Base-by-base conservation (phyloP, 2,329 filamentous ascomycete genomes). In the Aspergillus ibericus region DNA sequence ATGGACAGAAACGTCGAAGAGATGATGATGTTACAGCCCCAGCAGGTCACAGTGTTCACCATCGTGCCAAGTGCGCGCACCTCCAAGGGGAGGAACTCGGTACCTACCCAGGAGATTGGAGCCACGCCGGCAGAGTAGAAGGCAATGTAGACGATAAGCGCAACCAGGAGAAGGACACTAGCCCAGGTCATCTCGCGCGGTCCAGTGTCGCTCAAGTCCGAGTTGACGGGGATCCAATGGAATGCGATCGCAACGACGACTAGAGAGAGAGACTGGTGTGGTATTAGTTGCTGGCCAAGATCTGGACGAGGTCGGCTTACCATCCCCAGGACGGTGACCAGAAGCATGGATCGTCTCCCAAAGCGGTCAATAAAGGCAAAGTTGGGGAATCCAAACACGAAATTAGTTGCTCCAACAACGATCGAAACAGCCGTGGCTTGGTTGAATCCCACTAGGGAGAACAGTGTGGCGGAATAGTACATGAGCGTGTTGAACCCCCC, bases 381-480 rank as follows among this genome's bases (percentile, higher is more conserved):
- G 48, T 81, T 81, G 47, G 81, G 70, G 55, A 75, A 72, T 0
- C 78, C 81, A 58, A 83, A 81, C 55, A 83, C 62, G 60, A 81
- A 83, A 60, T 68, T 70, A 0, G 66, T 69, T 4, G 58, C 66
- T 2, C 63, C 65, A 4, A 69, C 66, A 18, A 81, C 65, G 18
- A 81, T 83, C 56, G 55, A 80, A 20, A 83, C 81, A 1, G 78
- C 79, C 0, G 78, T 75, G 0, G 81, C 78, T 53, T 83, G 80
- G 16, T 72, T 68, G 66, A 83, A 83, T 1, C 81, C 80, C 25
- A 82, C 80, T 3, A 83, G 75, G 1, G 72, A 70, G 59, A 80
- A 80, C 2, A 80, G 67, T 0, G 75, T 79, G 0, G 75, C 68
- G 2, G 71, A 73, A 56, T 79, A 80, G 68, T 80, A 80, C 75